Evolutionary conservation across 2,329 filamentous ascomycete species (phyloP), one percentile per base, ranked within the genome.

Genomic region (Trichophyton verrucosum): DNA sequence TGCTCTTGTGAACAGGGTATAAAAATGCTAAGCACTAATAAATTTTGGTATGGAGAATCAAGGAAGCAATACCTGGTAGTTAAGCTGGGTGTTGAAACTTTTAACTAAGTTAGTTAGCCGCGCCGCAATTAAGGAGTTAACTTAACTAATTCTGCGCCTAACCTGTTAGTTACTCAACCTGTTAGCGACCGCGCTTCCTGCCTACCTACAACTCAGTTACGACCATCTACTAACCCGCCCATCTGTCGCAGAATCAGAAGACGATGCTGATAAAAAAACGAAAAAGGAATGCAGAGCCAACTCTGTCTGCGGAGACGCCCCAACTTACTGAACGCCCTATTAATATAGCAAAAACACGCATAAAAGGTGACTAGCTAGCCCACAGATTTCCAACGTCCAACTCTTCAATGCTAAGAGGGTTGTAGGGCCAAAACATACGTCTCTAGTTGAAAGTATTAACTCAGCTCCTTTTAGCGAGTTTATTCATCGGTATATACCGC

Each of bases 391-490:
- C 47, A n/a, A 27, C 5, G 6, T 13, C 8, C 13, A 36, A 22
- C 15, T 8, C 3, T 55, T n/a, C 36, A 17, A 55, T 55, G n/a
- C 51, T 55, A 15, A 55, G 4, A 33, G 51, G 8, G 7, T 36
- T 33, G 8, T 15, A 33, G 51, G 17, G 15, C 51, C 51, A 11
- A 9, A 55, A 2, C 30, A 55, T 20, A 20, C 3, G 36, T 55
- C 56, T 20, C 58, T 78, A 59, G 72, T 79, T 38, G 75, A 78
- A 62, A 69, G 68, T 42, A 72, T 75, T 61, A 80, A 79, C 64
- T 64, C 70, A 20, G 67, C 79, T 30, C 62, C 70, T 17, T 65
- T 74, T 13, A 56, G 67, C 3, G 66, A 75, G n/a, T 79, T 79
- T 66, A 68, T 72, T 15, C 64, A 65, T 8, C 60, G 64, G 60